Evolutionary conservation across 176 grass and related monocot species (phyloP).

Genomic region (Triticum dicoccoides): DNA sequence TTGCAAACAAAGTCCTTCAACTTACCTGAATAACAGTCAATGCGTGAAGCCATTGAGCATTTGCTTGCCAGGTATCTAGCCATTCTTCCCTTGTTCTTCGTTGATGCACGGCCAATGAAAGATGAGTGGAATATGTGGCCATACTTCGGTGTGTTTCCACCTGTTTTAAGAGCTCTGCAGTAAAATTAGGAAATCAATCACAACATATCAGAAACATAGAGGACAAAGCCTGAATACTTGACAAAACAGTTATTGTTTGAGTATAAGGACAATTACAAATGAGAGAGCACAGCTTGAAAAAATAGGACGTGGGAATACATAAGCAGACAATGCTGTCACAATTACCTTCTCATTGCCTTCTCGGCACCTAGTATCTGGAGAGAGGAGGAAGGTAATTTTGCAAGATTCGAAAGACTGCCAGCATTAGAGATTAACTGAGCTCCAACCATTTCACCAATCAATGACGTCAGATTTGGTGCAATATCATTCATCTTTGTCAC

Average conservation of each 20-base stretch:
- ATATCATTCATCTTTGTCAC: conserved; percentile 98
- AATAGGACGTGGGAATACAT: not conserved
- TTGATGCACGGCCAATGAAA: conserved; percentile 92
- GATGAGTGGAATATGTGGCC: conserved; percentile 98
- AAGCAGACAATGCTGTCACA: not conserved
- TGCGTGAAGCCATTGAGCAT: conserved; percentile 96
- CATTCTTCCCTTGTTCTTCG: conserved; percentile 91
- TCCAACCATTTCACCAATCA: conserved; percentile 92
- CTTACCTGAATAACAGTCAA: conserved; percentile 94
- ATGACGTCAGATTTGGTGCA: conserved; percentile 81
- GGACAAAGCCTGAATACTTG: not conserved
- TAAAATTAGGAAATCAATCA: not conserved
- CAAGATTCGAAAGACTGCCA: conserved; percentile 98
- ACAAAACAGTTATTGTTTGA: not conserved
- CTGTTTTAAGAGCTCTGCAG: conserved; percentile 80
- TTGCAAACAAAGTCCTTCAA: not conserved
- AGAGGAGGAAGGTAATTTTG: conserved; percentile 85
- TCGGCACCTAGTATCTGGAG: conserved; percentile 99
- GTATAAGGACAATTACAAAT: not conserved
- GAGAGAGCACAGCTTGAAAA: not conserved
- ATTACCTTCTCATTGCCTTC: conserved; percentile 95
- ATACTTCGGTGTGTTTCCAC: conserved; percentile 94
- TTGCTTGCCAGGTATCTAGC: conserved; percentile 97
- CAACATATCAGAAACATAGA: not conserved
- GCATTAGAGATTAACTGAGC: conserved; percentile 94